Percentiles rank a stretch among this genome's conserved stretches.
phyloP scores from a whole-genome alignment of 108 stramenopile species.

The Cylindrotheca fusiformis region DNA sequence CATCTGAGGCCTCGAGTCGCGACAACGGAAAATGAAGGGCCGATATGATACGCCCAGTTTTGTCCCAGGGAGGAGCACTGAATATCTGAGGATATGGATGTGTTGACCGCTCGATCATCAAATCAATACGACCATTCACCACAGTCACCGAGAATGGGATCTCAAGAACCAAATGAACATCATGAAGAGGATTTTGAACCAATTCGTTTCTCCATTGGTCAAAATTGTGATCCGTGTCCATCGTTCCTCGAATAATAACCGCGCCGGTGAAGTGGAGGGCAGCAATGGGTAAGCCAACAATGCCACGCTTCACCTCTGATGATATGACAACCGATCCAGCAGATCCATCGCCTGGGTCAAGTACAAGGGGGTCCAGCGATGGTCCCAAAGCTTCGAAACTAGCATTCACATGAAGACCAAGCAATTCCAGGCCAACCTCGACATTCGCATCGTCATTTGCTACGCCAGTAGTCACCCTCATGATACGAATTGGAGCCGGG shows the following conservation, averaged over 20 bases:
- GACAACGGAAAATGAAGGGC: conserved; percentile 26
- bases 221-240: conserved; percentile 21
- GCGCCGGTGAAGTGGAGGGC: conserved; percentile 14
- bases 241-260: conserved; percentile 26
- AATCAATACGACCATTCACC: conserved; percentile 26
- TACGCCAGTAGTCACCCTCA: conserved; percentile 29
- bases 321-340: too few species aligned
- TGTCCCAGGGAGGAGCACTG: conserved; percentile 19
- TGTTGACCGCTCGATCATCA: conserved; percentile 28
- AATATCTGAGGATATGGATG: conserved; percentile 33
- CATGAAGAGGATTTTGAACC: conserved; percentile 18
- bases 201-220: conserved; percentile 21
- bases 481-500: conserved; percentile 29
- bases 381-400: too few species aligned
- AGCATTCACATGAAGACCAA: too few species aligned
- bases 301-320: neutral
- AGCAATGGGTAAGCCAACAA: neutral
- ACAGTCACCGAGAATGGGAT: conserved; percentile 32
- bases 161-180: conserved; percentile 27
- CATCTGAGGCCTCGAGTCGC: conserved; percentile 10
- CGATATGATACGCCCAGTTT: conserved; percentile 17
- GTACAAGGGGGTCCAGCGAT: too few species aligned
- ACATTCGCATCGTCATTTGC: neutral
- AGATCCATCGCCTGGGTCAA: too few species aligned
- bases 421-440: too few species aligned